These are phyloP conservation scores for Fusarium hostae DNA, from an alignment of 2,329 filamentous ascomycete species.

Conservation along the genomic window DNA sequence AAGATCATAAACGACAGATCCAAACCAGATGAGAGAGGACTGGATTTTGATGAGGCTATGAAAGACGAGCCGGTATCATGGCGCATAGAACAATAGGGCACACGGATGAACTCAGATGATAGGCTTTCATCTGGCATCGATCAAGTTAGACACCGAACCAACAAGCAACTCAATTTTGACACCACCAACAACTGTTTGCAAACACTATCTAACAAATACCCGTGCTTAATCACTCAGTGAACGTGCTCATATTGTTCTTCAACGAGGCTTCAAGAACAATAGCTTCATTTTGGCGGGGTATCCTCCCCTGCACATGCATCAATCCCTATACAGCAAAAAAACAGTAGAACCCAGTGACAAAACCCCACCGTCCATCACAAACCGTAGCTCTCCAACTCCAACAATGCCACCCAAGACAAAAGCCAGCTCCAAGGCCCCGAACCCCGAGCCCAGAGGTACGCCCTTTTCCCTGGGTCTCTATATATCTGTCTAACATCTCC, in stretches of 20 bases:
- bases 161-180: background rate
- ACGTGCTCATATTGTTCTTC: slow-evolving; percentile 31
- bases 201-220: background rate
- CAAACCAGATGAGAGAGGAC: background rate
- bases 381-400: slow-evolving; percentile 35
- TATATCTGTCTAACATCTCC: background rate
- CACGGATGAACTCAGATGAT: background rate
- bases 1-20: background rate
- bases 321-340: slow-evolving; percentile 36
- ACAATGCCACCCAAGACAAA: slow-evolving; percentile 54
- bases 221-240: background rate
- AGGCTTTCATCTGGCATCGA: background rate
- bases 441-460: slow-evolving; percentile 37
- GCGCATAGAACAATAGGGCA: slow-evolving; percentile 11
- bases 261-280: slow-evolving; percentile 31
- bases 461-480: background rate
- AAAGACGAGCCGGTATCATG: background rate
- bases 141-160: background rate
- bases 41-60: background rate
- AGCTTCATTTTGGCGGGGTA: slow-evolving; percentile 45
- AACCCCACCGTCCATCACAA: slow-evolving; percentile 45
- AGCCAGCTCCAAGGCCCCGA: slow-evolving; percentile 48
- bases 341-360: slow-evolving; percentile 31
- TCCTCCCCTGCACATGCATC: slow-evolving; percentile 4
- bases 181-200: slow-evolving; percentile 4